Conservation (phyloP, 805 yeast species). For the Schwanniomyces occidentalis region DNA sequence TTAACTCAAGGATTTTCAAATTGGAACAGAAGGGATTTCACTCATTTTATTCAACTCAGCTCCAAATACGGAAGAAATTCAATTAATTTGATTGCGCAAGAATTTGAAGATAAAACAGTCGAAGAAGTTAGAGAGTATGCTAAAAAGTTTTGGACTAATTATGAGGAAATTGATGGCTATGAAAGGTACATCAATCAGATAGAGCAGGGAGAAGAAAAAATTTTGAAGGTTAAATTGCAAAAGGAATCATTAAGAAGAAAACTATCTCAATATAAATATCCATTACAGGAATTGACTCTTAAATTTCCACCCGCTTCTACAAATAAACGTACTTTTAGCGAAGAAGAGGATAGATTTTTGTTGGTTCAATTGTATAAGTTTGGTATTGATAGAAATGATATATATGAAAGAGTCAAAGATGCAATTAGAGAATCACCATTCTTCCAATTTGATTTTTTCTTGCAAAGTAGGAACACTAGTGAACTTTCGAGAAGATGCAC, state of each 20-base stretch:
- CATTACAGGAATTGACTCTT: conserved; percentile 74
- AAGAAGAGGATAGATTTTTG: conserved; percentile 88
- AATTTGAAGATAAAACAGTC: conserved; percentile 75
- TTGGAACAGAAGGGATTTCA: conserved; percentile 89
- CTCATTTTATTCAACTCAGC: conserved; percentile 70
- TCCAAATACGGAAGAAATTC: conserved; percentile 83
- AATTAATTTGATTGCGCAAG: conserved; percentile 66
- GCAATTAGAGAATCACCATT: conserved; percentile 72
- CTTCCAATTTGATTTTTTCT: conserved; percentile 85
- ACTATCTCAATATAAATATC: conserved; percentile 66
- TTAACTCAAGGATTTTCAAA: conserved; percentile 68
- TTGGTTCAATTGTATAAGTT: conserved; percentile 74
- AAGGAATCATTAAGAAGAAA: conserved; percentile 79
- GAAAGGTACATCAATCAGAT: conserved; percentile 80
- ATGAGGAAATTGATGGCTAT: conserved; percentile 80
- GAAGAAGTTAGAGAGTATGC: conserved; percentile 83
- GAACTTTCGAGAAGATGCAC: conserved; percentile 83
- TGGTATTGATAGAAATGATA: conserved; percentile 77
- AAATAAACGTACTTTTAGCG: conserved; percentile 66
- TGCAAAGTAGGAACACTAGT: conserved; percentile 72
- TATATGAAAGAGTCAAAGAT: conserved; percentile 76
- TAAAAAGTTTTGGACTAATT: conserved; percentile 76
- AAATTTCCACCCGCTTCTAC: conserved; percentile 71
- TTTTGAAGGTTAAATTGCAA: conserved; percentile 62
- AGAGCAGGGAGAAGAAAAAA: conserved; percentile 86